phyloP scores from a whole-genome alignment of 2,329 filamentous ascomycete genomes.

The Fusarium staphyleae region DNA sequence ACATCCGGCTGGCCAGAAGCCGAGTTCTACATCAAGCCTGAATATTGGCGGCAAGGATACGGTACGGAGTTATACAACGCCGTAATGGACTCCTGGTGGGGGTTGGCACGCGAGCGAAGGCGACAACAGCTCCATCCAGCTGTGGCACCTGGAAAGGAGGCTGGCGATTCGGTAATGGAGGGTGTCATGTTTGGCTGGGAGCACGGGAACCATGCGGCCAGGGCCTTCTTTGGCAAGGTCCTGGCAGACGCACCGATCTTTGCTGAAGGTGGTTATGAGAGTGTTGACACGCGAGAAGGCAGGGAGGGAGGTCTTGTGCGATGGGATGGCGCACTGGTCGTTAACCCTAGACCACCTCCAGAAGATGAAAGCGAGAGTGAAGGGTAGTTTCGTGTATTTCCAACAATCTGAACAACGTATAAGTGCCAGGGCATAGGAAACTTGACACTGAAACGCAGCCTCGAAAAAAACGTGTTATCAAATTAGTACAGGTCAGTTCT shows the following conservation, averaged over 20 bases:
- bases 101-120: constrained; percentile 19
- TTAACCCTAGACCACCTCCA: constrained; percentile 4
- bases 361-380: no score
- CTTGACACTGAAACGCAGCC: no score
- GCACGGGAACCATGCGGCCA: constrained; percentile 15
- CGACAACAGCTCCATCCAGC: constrained; percentile 18
- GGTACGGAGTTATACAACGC: constrained; percentile 23
- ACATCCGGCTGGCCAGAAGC: constrained; percentile 31
- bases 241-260: constrained; percentile 18
- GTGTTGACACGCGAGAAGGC: constrained; percentile 21
- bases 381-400: no score
- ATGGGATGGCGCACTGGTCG: constrained; percentile 15
- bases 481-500: no score
- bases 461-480: no score
- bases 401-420: no score
- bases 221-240: constrained; percentile 22
- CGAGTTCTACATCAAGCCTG: constrained; percentile 27
- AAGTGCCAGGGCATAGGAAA: no score
- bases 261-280: constrained; percentile 22
- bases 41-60: constrained; percentile 27
- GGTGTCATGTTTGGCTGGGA: constrained; percentile 27
- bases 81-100: constrained; percentile 30
- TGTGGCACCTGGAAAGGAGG: constrained; percentile 6
- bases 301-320: constrained; percentile 15
- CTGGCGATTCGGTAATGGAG: constrained; percentile 23